phyloP scores from a whole-genome alignment of 106 monocot species.

The Acorus calamus region DNA sequence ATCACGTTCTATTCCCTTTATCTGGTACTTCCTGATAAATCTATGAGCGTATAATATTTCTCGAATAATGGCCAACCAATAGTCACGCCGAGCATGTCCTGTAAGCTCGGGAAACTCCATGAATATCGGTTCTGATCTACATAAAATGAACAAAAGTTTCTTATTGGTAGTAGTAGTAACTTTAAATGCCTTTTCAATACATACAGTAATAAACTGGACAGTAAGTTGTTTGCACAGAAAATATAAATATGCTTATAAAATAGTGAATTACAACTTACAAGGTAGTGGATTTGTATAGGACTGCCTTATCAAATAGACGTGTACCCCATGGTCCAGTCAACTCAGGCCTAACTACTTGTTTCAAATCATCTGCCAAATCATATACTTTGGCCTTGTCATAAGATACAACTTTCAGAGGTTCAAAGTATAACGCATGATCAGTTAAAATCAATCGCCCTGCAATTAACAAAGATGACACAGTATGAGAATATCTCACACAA shows the following conservation, averaged over 20 bases:
- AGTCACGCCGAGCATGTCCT: constrained; percentile 88
- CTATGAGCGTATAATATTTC: constrained; percentile 75
- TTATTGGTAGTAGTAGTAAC: too few relatives aligned
- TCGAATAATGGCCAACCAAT: constrained; percentile 78
- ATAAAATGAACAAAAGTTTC: constrained; percentile 3
- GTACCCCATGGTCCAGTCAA: constrained; percentile 97
- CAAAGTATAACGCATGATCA: constrained; percentile 92
- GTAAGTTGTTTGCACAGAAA: neutral
- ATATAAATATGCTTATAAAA: neutral
- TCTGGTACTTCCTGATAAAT: constrained; percentile 63
- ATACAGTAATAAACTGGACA: neutral
- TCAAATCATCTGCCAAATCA: constrained; percentile 88
- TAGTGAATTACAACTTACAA: constrained; percentile 44
- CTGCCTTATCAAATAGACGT: constrained; percentile 94
- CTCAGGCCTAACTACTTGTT: constrained; percentile 79
- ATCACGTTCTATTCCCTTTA: constrained; percentile 57
- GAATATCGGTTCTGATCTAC: constrained; percentile 73
- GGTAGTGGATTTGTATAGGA: constrained; percentile 73
- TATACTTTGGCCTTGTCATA: constrained; percentile 86
- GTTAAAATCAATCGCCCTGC: constrained; percentile 89
- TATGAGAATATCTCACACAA: too few relatives aligned
- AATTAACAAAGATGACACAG: neutral
- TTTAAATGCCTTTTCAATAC: too few relatives aligned
- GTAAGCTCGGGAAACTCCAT: constrained; percentile 92
- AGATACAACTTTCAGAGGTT: constrained; percentile 65